These are phyloP conservation scores for Lipomyces orientalis DNA, from an alignment of 805 yeast genomes.

Conservation along the genomic window DNA sequence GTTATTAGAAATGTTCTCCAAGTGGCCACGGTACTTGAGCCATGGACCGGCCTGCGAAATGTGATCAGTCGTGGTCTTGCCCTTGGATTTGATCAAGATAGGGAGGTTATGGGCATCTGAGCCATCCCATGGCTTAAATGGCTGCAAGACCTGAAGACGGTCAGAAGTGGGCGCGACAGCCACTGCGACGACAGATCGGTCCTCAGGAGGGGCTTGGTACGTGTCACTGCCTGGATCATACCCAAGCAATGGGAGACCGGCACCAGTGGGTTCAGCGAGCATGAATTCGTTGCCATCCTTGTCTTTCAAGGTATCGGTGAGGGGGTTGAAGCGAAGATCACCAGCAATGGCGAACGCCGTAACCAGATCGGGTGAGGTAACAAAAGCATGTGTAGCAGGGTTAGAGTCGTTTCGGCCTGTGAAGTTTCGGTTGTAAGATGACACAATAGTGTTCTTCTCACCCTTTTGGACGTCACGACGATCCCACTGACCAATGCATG, in stretches of 20 bases:
- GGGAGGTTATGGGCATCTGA: conserved; percentile 71
- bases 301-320: conserved; percentile 78
- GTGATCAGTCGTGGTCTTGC: conserved; percentile 98
- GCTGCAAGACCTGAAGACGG: conserved; percentile 88
- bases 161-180: conserved; percentile 87
- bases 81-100: conserved; percentile 88
- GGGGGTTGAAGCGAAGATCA: conserved; percentile 87
- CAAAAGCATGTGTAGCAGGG: conserved; percentile 95
- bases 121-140: conserved; percentile 86
- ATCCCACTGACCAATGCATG: conserved; percentile 99
- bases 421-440: conserved; percentile 97
- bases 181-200: conserved; percentile 65
- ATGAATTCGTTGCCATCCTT: conserved; percentile 72
- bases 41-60: conserved; percentile 99
- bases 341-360: conserved; percentile 97
- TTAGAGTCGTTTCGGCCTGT: conserved; percentile 98
- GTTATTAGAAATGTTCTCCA: conserved; percentile 93
- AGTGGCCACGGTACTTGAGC: conserved; percentile 97
- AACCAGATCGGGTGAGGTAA: conserved; percentile 98
- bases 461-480: conserved; percentile 69
- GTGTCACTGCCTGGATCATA: conserved; percentile 60
- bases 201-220: conserved; percentile 64
- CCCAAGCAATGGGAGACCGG: conserved; percentile 74
- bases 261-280: conserved; percentile 76
- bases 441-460: conserved; percentile 78